phyloP scores from a whole-genome alignment of 1,139 yeast species.

The Debaryomyces sp. region DNA sequence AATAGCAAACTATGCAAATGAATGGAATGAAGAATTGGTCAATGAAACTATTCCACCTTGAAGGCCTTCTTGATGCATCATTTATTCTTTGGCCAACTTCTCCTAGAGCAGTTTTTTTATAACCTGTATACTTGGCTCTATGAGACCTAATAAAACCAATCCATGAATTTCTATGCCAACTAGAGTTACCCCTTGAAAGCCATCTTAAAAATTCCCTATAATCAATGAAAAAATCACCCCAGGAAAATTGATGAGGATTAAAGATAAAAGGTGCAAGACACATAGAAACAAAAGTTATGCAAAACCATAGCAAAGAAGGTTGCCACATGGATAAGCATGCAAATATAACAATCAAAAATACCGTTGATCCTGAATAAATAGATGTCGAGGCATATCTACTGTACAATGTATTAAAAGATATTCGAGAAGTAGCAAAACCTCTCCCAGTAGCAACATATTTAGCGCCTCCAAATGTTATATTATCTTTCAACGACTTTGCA shows the following conservation, averaged over 20 bases:
- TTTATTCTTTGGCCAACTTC: slow-evolving; percentile 8
- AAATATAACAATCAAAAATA: slow-evolving; percentile 43
- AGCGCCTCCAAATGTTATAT: slow-evolving; percentile 56
- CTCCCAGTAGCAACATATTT: slow-evolving; percentile 58
- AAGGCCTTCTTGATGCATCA: slow-evolving; percentile 35
- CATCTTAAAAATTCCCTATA: slow-evolving; percentile 45
- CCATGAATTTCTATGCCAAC: slow-evolving; percentile 40
- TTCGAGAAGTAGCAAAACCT: slow-evolving; percentile 54
- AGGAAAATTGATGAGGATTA: slow-evolving; percentile 55
- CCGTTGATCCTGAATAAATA: slow-evolving; percentile 44
- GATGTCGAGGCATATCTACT: slow-evolving; percentile 51
- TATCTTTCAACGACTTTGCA: slow-evolving; percentile 50
- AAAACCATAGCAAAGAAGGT: slow-evolving; percentile 46
- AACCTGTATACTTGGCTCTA: slow-evolving; percentile 70
- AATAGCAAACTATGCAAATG: slow-evolving; percentile 40
- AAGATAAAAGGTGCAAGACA: slow-evolving; percentile 51
- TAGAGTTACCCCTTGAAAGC: slow-evolving; percentile 49
- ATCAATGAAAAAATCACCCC: slow-evolving; percentile 53
- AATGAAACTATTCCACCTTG: slow-evolving; percentile 50
- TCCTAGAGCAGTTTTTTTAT: slow-evolving; percentile 31
- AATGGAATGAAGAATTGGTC: slow-evolving; percentile 58
- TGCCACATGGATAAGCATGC: slow-evolving; percentile 53
- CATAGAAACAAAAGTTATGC: slow-evolving; percentile 50
- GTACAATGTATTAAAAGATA: slow-evolving; percentile 46
- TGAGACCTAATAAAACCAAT: slow-evolving; percentile 40